Percentiles rank a stretch among this genome's conserved stretches.
These are phyloP conservation scores for Byssoonygena ceratinophila DNA, from an alignment of 2,329 filamentous ascomycete genomes.

Conservation along the genomic window DNA sequence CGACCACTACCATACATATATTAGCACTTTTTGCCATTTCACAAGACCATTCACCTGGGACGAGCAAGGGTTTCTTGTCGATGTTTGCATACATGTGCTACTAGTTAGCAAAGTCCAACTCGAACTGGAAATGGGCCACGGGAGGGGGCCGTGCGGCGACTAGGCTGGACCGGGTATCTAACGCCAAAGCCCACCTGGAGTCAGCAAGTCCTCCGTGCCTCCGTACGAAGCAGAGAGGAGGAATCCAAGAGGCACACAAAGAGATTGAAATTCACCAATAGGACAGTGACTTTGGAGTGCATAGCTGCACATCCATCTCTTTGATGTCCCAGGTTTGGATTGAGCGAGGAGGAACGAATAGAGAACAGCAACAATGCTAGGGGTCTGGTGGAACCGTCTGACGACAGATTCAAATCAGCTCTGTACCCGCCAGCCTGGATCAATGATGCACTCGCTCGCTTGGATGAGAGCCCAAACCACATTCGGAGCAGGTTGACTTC, in stretches of 20 bases:
- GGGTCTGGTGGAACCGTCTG: slow-evolving; percentile 2
- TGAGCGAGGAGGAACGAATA: background rate
- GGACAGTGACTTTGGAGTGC: background rate
- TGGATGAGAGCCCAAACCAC: slow-evolving; percentile 4
- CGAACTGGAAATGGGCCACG: background rate
- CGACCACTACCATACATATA: background rate
- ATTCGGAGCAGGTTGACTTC: slow-evolving; percentile 5
- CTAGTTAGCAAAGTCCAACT: background rate
- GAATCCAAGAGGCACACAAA: slow-evolving; percentile 1
- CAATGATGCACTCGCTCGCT: slow-evolving; percentile 11
- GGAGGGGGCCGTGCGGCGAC: slow-evolving; percentile 7
- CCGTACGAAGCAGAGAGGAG: background rate
- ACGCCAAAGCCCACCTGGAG: slow-evolving; percentile 4
- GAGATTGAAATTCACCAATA: slow-evolving; percentile 9
- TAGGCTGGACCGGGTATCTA: background rate
- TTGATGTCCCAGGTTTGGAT: background rate
- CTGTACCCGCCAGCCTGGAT: slow-evolving; percentile 14
- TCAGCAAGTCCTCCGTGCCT: background rate
- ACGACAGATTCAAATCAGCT: background rate
- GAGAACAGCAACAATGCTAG: background rate
- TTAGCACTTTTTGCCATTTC: background rate
- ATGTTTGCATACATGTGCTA: background rate
- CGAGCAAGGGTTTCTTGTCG: slow-evolving; percentile 7
- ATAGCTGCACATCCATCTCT: background rate
- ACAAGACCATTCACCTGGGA: background rate